Evolutionary conservation across 2,329 filamentous ascomycete genomes (phyloP).

Genomic region (Didymella pinodella): DNA sequence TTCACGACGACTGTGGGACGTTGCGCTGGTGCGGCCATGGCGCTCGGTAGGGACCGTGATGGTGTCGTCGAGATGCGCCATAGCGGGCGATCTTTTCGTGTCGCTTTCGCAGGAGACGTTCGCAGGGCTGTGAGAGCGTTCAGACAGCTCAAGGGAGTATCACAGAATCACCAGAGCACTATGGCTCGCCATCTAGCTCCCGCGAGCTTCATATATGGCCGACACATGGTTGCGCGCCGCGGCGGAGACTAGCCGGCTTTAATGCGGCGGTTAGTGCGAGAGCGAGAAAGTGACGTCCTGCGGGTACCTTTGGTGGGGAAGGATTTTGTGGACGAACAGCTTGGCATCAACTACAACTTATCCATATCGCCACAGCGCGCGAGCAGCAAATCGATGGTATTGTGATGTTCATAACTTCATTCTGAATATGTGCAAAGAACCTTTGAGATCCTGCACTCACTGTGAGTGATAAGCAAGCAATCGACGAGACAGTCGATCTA

Average conservation of each 20-base stretch:
- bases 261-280: constrained; percentile 6
- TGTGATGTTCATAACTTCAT: background rate
- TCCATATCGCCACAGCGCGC: background rate
- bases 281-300: constrained; percentile 1
- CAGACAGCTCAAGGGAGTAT: background rate
- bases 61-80: constrained; percentile 32
- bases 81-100: background rate
- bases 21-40: constrained; percentile 27
- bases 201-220: constrained; percentile 8
- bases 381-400: background rate
- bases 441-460: background rate
- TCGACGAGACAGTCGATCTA: background rate
- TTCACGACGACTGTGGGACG: background rate
- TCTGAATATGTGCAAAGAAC: background rate
- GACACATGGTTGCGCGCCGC: background rate
- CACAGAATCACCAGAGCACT: background rate
- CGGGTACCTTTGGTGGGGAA: constrained; percentile 17
- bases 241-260: constrained; percentile 18
- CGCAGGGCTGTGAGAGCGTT: background rate
- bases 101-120: background rate
- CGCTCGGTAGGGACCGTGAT: constrained; percentile 30
- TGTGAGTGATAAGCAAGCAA: background rate
- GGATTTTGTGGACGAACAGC: constrained; percentile 3
- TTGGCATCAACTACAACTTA: constrained; percentile 1
- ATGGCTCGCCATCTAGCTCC: constrained; percentile 8